These are phyloP conservation scores for Fraxinus floribunda DNA, from an alignment of 305 asterid genomes.

Conservation along the genomic window DNA sequence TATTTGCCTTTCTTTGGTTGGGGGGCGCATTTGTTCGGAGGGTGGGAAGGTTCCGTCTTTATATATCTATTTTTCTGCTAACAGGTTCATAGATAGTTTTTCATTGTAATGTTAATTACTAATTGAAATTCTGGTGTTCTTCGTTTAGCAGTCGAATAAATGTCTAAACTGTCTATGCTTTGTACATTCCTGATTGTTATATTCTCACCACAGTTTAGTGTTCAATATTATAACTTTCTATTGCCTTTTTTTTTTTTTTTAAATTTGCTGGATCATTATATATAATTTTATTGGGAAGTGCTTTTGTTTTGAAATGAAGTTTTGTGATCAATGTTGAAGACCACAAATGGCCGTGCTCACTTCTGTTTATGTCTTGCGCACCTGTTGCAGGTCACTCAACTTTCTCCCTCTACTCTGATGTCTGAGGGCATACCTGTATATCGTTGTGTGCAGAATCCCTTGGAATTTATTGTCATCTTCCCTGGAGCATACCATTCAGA, in stretches of 20 bases:
- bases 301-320: not conserved
- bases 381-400: slow-evolving; percentile 54
- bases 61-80: not conserved
- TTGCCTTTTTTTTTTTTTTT: not conserved
- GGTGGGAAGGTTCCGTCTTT: not conserved
- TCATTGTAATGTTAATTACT: not conserved
- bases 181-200: not conserved
- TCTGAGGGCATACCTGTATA: slow-evolving; percentile 78
- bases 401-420: slow-evolving; percentile 61
- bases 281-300: not conserved
- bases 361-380: slow-evolving; percentile 16
- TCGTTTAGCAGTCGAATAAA: not conserved
- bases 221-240: not conserved
- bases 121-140: not conserved
- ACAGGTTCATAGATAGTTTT: not conserved
- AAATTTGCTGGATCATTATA: not conserved
- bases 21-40: not conserved
- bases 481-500: slow-evolving; percentile 78
- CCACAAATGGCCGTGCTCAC: not conserved
- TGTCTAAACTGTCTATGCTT: not conserved
- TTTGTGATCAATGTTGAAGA: not conserved
- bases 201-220: not conserved
- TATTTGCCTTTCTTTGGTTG: not conserved
- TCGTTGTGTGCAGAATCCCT: slow-evolving; percentile 68
- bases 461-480: slow-evolving; percentile 60